phyloP scores from a whole-genome alignment of 495 filamentous ascomycete species.

The Penicillium cataractarum region DNA sequence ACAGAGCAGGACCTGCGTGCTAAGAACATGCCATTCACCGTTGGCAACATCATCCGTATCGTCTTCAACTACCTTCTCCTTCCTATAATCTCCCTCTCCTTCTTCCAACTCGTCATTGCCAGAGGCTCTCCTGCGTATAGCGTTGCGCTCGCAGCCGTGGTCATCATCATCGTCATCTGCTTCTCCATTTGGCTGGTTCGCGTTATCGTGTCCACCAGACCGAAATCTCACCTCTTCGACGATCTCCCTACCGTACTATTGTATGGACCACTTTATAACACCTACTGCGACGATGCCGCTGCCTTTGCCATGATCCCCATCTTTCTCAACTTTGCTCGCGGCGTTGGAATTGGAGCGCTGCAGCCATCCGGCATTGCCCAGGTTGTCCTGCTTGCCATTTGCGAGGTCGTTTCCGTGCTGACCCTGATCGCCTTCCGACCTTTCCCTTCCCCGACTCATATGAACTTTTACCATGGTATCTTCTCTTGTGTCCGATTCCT shows the following conservation, averaged over 20 bases:
- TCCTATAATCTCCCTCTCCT: constrained; percentile 80
- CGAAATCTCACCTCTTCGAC: constrained; percentile 86
- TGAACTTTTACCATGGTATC: constrained; percentile 91
- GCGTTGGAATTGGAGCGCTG: constrained; percentile 86
- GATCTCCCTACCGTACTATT: constrained; percentile 86
- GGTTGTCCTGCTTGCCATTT: constrained; percentile 86
- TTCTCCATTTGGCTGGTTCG: constrained; percentile 80
- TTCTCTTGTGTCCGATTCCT: constrained; percentile 79
- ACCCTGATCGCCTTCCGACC: constrained; percentile 88
- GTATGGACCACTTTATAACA: constrained; percentile 98
- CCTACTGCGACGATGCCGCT: constrained; percentile 85
- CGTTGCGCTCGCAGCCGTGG: constrained; percentile 71
- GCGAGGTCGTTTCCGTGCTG: constrained; percentile 88
- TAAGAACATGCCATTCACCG: constrained; percentile 92
- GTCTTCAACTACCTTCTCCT: constrained; percentile 90
- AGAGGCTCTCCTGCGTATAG: constrained; percentile 64
- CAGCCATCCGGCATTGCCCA: constrained; percentile 94
- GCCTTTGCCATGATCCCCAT: constrained; percentile 87
- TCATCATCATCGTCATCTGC: constrained; percentile 69
- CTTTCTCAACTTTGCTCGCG: constrained; percentile 79
- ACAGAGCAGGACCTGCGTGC: constrained; percentile 83
- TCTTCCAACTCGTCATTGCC: constrained; percentile 88
- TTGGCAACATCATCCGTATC: constrained; percentile 84
- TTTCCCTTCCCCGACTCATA: constrained; percentile 90
- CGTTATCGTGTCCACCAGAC: constrained; percentile 77